These are phyloP conservation scores for Apophysomyces ossiformis DNA, from an alignment of 371 early-diverging fungal genomes.

Conservation along the genomic window DNA sequence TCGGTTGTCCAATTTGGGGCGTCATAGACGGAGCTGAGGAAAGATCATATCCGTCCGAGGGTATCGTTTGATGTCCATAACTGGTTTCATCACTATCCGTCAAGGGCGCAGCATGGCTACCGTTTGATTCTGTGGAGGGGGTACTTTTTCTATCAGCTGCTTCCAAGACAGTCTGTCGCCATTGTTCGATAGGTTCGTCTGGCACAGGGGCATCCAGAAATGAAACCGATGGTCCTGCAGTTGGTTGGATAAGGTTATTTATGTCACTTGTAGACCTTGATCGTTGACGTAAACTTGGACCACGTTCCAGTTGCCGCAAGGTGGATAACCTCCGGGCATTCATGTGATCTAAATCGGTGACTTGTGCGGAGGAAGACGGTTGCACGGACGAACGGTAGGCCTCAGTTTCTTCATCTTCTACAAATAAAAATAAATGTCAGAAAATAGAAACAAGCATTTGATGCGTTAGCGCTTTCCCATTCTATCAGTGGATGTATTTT, in stretches of 20 bases:
- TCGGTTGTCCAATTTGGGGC: slow-evolving; percentile 2
- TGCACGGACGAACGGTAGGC: slow-evolving; percentile 1
- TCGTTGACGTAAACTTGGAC: slow-evolving; percentile 28
- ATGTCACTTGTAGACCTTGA: slow-evolving; percentile 27
- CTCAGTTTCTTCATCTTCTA: slow-evolving; percentile 3
- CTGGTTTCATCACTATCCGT: not conserved
- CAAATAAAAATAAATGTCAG: slow-evolving; percentile 3
- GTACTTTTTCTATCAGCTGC: slow-evolving; percentile 33
- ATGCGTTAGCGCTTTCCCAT: not conserved
- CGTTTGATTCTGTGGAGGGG: not conserved
- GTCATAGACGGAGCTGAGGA: not conserved
- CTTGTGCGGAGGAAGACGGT: slow-evolving; percentile 1
- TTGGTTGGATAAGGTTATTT: not conserved
- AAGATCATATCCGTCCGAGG: slow-evolving; percentile 2
- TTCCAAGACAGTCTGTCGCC: slow-evolving; percentile 35
- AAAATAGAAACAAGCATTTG: slow-evolving; percentile 12
- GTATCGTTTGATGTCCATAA: slow-evolving; percentile 5
- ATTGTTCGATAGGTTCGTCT: slow-evolving; percentile 34
- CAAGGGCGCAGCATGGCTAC: not conserved
- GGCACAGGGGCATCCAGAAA: not conserved
- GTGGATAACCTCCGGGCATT: slow-evolving; percentile 34
- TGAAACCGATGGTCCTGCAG: not conserved
- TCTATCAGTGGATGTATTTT: not conserved
- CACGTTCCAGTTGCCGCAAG: slow-evolving; percentile 32
- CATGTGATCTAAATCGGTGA: slow-evolving; percentile 14